Percentiles rank a stretch among this genome's conserved stretches.
Evolutionary conservation across 2,329 filamentous ascomycete species (phyloP).

Genomic region (Eurotiales sp.): DNA sequence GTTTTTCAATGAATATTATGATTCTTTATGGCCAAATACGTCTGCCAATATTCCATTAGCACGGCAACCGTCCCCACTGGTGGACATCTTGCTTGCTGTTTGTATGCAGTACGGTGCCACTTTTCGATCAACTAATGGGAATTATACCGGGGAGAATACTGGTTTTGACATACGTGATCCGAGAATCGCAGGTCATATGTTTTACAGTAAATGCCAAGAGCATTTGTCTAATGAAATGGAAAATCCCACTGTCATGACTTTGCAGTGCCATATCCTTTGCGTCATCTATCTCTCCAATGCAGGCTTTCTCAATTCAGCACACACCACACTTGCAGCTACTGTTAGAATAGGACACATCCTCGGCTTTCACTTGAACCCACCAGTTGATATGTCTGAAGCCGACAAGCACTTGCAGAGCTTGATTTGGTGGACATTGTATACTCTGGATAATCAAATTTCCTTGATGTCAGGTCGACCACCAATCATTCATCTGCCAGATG

Average conservation of each 20-base stretch:
- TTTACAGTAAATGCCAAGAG: slow-evolving; percentile 43
- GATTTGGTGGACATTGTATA: slow-evolving; percentile 50
- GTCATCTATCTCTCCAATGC: slow-evolving; percentile 43
- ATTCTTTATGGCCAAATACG: slow-evolving; percentile 34
- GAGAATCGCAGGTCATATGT: slow-evolving; percentile 40
- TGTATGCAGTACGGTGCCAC: slow-evolving; percentile 47
- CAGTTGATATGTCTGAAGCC: slow-evolving; percentile 21
- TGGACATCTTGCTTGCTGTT: slow-evolving; percentile 51
- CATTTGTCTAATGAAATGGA: slow-evolving; percentile 43
- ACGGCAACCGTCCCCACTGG: slow-evolving; percentile 47
- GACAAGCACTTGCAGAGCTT: slow-evolving; percentile 43
- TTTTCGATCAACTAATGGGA: slow-evolving; percentile 15
- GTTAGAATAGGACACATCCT: slow-evolving; percentile 43
- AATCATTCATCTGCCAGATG: slow-evolving; percentile 27
- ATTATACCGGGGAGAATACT: slow-evolving; percentile 17
- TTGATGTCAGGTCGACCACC: slow-evolving; percentile 47
- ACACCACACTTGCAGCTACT: slow-evolving; percentile 35
- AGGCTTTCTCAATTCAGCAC: slow-evolving; percentile 45
- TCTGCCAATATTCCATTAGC: slow-evolving; percentile 8
- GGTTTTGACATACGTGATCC: too few species aligned
- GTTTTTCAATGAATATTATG: slow-evolving; percentile 43
- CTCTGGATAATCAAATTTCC: slow-evolving; percentile 43
- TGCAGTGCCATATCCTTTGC: slow-evolving; percentile 45
- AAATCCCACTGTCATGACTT: slow-evolving; percentile 40
- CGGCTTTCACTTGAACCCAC: slow-evolving; percentile 45